These are phyloP conservation scores for Coemansia sp. DNA, from an alignment of 192 early-diverging fungal species.

Conservation along the genomic window DNA sequence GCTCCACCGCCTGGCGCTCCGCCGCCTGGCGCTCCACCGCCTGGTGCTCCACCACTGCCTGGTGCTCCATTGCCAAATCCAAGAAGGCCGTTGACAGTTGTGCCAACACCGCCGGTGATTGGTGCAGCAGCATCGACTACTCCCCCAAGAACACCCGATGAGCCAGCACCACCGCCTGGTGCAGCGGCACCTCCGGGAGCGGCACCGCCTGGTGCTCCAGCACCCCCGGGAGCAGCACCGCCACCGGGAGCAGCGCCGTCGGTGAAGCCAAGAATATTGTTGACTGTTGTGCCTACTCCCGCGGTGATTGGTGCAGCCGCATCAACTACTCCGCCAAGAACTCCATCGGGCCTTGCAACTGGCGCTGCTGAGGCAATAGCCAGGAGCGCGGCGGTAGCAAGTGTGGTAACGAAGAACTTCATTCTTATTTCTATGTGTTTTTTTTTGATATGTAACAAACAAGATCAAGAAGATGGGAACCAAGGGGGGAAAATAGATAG, in stretches of 20 bases:
- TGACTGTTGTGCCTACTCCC: conserved; percentile 13
- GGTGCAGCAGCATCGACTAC: no score
- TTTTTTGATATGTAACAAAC: no score
- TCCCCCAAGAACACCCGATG: conserved; percentile 1
- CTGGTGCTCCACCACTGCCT: background rate
- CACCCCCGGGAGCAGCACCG: background rate
- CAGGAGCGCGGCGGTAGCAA: conserved; percentile 2
- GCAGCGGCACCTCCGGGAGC: background rate
- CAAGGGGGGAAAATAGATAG: background rate
- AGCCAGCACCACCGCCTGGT: background rate
- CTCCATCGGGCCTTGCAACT: conserved; percentile 9
- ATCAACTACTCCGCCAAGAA: conserved; percentile 23
- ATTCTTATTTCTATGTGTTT: background rate
- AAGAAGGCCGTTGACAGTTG: background rate
- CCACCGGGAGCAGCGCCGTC: background rate
- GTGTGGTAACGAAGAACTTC: conserved; percentile 3
- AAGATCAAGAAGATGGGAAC: background rate
- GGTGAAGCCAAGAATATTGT: conserved; percentile 12
- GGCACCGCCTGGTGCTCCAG: background rate
- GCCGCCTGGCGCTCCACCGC: no score
- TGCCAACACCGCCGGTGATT: no score
- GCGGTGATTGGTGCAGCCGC: conserved; percentile 16
- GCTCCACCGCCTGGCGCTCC: background rate
- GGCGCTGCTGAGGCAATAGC: conserved; percentile 12
- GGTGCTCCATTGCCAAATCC: conserved; percentile 3